Evolutionary conservation across 352 stramenopile genomes (phyloP).

Genomic region (Thraustochytrium sp.): DNA sequence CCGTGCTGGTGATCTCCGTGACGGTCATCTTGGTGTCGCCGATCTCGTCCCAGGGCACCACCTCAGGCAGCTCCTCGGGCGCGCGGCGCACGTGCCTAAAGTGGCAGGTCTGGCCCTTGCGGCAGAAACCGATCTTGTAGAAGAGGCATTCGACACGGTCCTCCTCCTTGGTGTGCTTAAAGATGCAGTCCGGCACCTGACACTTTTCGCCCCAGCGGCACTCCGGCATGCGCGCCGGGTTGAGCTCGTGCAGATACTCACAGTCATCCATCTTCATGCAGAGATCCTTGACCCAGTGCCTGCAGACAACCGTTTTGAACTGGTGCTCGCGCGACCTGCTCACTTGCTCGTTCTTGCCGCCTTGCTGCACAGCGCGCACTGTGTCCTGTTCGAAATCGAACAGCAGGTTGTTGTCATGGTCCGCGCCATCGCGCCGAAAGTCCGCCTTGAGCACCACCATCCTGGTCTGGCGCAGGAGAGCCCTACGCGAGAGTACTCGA

Average conservation of each 20-base stretch:
- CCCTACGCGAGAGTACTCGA: no score
- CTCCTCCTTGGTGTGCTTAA: conserved; percentile 54
- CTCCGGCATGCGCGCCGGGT: conserved; percentile 93
- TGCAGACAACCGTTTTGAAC: conserved; percentile 86
- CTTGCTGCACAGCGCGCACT: not conserved
- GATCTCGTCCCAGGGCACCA: conserved; percentile 84
- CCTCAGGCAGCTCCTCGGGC: conserved; percentile 80
- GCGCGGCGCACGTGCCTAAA: conserved; percentile 90
- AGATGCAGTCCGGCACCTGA: conserved; percentile 77
- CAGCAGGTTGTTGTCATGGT: not conserved
- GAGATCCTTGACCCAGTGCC: conserved; percentile 91
- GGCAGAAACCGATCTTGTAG: conserved; percentile 95
- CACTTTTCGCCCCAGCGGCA: conserved; percentile 93
- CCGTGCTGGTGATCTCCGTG: conserved; percentile 35
- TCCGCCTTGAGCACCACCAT: conserved; percentile 32
- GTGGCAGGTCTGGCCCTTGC: conserved; percentile 88
- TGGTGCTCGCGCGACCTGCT: conserved; percentile 37
- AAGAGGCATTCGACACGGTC: conserved; percentile 94
- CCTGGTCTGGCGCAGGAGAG: no score
- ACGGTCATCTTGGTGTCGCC: conserved; percentile 55
- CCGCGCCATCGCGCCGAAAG: conserved; percentile 29
- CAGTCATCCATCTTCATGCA: conserved; percentile 96
- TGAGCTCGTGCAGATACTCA: conserved; percentile 93
- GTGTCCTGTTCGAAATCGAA: conserved; percentile 38
- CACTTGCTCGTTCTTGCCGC: conserved; percentile 24